These are phyloP conservation scores for Lyophyllum decastes DNA, from an alignment of 768 basidiomycete genomes.

Conservation along the genomic window DNA sequence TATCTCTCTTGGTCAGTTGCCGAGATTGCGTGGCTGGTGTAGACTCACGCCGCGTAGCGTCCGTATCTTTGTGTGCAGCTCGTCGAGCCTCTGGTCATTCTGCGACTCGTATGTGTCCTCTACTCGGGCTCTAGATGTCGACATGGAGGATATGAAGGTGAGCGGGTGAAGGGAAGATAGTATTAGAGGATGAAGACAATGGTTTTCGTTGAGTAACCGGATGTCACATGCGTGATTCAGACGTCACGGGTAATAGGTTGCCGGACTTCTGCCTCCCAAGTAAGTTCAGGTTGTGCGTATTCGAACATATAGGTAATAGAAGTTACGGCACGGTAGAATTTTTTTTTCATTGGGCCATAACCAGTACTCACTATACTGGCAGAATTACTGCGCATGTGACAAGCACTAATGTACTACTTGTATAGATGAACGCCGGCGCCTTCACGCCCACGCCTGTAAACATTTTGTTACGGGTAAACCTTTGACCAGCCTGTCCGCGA, in stretches of 20 bases:
- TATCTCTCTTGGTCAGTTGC: background rate
- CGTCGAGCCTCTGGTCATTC: constrained; percentile 83
- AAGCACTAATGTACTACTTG: too few relatives aligned
- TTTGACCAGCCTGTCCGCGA: too few relatives aligned
- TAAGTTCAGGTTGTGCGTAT: too few relatives aligned
- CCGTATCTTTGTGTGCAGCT: constrained; percentile 82
- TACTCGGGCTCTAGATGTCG: constrained; percentile 43
- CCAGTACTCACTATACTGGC: too few relatives aligned
- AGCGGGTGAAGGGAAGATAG: background rate
- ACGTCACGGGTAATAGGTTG: background rate
- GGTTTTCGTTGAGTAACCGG: background rate
- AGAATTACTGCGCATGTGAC: too few relatives aligned
- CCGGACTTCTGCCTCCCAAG: background rate
- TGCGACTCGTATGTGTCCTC: constrained; percentile 83
- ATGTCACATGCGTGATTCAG: background rate
- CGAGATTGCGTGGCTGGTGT: background rate
- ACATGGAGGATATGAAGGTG: constrained; percentile 26
- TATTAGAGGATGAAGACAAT: background rate
- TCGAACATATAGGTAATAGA: too few relatives aligned
- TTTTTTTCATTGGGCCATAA: too few relatives aligned
- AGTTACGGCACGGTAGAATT: too few relatives aligned
- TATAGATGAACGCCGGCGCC: too few relatives aligned
- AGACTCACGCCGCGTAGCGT: constrained; percentile 70
- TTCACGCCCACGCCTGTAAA: too few relatives aligned
- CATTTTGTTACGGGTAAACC: too few relatives aligned